These are phyloP conservation scores for Mortierella sp. DNA, from an alignment of 371 early-diverging fungal genomes.

Conservation along the genomic window DNA sequence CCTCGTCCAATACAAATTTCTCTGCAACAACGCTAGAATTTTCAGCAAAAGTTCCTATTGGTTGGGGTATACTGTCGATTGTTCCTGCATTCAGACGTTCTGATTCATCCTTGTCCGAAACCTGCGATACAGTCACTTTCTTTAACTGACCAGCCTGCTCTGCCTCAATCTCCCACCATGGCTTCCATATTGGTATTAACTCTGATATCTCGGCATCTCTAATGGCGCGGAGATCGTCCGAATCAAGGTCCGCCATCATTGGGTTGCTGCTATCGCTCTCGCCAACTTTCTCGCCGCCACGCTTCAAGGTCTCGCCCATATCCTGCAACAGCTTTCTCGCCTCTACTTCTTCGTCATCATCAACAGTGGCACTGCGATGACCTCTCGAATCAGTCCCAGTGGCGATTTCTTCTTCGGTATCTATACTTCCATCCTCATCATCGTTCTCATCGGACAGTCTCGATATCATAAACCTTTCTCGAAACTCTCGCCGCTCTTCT, in stretches of 20 bases:
- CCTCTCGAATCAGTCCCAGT: neutral
- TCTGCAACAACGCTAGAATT: conserved; percentile 17
- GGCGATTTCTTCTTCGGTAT: neutral
- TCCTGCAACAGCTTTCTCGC: conserved; percentile 34
- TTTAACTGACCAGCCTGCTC: conserved; percentile 45
- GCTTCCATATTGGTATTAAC: conserved; percentile 43
- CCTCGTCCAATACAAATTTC: conserved; percentile 38
- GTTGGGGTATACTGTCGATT: conserved; percentile 8
- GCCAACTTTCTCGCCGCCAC: conserved; percentile 8
- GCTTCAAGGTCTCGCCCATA: conserved; percentile 39
- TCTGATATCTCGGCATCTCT: conserved; percentile 51
- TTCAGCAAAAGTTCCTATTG: neutral
- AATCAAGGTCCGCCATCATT: conserved; percentile 40
- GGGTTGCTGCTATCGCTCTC: neutral
- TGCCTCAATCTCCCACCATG: conserved; percentile 56
- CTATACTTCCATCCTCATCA: neutral
- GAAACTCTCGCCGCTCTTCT: conserved; percentile 69
- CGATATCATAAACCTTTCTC: conserved; percentile 45
- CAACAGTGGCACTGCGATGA: neutral
- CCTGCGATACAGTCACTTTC: conserved; percentile 20
- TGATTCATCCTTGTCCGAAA: conserved; percentile 9
- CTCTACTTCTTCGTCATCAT: conserved; percentile 28
- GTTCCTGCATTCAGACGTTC: conserved; percentile 15
- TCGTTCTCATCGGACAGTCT: conserved; percentile 2
- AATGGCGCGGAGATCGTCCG: conserved; percentile 43